phyloP scores from a whole-genome alignment of 2,329 filamentous ascomycete species.

The Aspergillus versicolor region DNA sequence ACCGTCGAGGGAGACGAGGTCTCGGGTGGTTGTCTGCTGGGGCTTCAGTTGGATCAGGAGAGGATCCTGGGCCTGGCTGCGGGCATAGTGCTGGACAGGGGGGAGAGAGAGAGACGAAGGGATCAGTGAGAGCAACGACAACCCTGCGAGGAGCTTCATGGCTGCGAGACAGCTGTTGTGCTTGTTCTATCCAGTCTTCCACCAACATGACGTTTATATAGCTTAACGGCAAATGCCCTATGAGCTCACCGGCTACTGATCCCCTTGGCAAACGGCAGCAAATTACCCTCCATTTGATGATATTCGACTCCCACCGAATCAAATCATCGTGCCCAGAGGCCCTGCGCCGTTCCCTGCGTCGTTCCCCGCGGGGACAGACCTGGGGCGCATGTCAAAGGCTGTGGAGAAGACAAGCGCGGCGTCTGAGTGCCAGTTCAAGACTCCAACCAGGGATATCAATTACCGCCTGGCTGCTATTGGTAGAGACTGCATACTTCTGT shows the following conservation, averaged over 20 bases:
- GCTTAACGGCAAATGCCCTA: not conserved
- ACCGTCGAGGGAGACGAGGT: constrained; percentile 16
- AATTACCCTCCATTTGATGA: not conserved
- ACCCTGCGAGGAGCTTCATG: no score
- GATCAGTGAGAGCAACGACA: not conserved
- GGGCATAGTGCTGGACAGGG: not conserved
- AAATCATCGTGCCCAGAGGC: no score
- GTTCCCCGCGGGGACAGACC: no score
- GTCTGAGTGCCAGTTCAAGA: no score
- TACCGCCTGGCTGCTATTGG: no score
- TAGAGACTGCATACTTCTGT: no score
- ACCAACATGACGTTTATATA: not conserved
- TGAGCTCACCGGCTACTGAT: not conserved
- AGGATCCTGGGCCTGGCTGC: not conserved
- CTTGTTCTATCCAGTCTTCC: not conserved
- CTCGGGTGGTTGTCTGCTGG: constrained; percentile 1
- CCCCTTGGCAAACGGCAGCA: not conserved
- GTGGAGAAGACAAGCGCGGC: no score
- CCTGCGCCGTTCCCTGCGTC: no score
- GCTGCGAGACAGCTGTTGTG: no score
- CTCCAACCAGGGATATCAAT: no score
- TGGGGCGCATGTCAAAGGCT: no score
- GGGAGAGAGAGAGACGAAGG: not conserved
- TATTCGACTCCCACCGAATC: no score
- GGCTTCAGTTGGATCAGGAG: constrained; percentile 1